phyloP scores from a whole-genome alignment of 345 rosid genomes.

The Lepidium africanum region DNA sequence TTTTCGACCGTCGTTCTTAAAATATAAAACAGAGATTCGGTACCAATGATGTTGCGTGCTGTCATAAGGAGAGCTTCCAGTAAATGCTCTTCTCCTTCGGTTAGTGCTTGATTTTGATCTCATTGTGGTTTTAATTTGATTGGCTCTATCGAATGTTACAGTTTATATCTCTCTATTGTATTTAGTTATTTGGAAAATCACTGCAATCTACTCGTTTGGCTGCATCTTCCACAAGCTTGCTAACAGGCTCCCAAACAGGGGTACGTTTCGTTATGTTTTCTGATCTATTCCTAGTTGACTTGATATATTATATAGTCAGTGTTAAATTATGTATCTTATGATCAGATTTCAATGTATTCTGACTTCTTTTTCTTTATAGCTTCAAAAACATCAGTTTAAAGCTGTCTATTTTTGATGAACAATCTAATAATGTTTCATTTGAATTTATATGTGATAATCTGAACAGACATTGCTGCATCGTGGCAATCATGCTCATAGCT shows the following conservation, averaged over 20 bases:
- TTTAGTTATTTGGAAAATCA: constrained; percentile 25
- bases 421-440: constrained; percentile 1
- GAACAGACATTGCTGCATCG: constrained; percentile 36
- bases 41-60: constrained; percentile 1
- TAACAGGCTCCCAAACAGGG: constrained; percentile 36
- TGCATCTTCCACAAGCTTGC: constrained; percentile 30
- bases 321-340: not conserved
- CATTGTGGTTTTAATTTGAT: not conserved
- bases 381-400: not conserved
- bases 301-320: not conserved
- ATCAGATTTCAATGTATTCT: not conserved
- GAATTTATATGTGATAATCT: constrained; percentile 4
- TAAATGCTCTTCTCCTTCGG: constrained; percentile 3
- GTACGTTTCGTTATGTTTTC: constrained; percentile 23
- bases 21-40: not conserved
- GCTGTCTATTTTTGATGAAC: not conserved
- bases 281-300: not conserved
- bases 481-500: constrained; percentile 39
- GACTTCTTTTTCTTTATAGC: not conserved
- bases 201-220: constrained; percentile 33
- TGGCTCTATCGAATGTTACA: not conserved
- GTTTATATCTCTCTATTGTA: not conserved
- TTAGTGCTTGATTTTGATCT: not conserved
- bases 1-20: not conserved
- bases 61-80: constrained; percentile 6